Percentiles rank a stretch among this genome's conserved stretches.
These are phyloP conservation scores for Scheffersomyces cryptocercus DNA, from an alignment of 1,139 yeast genomes.

Conservation along the genomic window DNA sequence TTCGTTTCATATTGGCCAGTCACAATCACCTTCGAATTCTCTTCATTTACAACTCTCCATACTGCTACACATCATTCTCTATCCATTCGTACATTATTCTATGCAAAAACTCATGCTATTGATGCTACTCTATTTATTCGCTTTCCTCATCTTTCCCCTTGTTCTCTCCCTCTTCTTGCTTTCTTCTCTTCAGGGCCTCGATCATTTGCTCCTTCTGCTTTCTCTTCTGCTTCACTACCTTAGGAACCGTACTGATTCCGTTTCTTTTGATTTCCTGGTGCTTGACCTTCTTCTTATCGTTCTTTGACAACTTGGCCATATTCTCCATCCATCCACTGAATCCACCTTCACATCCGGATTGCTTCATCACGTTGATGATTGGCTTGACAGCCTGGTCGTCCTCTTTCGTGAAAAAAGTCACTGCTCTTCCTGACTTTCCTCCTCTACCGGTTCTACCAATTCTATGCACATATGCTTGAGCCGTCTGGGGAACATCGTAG, in stretches of 20 bases:
- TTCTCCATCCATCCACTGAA: conserved; percentile 81
- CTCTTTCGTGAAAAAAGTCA: conserved; percentile 91
- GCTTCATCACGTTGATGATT: conserved; percentile 91
- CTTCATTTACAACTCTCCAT: not conserved
- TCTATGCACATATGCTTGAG: conserved; percentile 96
- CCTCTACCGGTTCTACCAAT: conserved; percentile 99
- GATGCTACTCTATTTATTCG: not conserved
- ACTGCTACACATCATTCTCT: not conserved
- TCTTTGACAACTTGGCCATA: conserved; percentile 66
- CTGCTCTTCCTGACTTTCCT: conserved; percentile 81
- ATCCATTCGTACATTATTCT: not conserved
- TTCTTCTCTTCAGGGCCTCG: conserved; percentile 73
- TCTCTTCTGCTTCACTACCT: conserved; percentile 63
- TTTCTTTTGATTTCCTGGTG: conserved; percentile 63
- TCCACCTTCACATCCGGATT: conserved; percentile 73
- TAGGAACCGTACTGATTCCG: conserved; percentile 86
- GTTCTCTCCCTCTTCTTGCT: conserved; percentile 15
- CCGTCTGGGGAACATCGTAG: conserved; percentile 92
- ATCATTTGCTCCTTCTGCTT: conserved; percentile 71
- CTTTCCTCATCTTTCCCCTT: not conserved
- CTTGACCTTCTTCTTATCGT: conserved; percentile 65
- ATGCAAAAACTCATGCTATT: not conserved
- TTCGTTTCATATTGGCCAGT: not conserved
- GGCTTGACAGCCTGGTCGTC: conserved; percentile 78
- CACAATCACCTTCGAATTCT: not conserved